phyloP scores from a whole-genome alignment of 2,329 filamentous ascomycete genomes.

The Purpureocillium takamizusanense region DNA sequence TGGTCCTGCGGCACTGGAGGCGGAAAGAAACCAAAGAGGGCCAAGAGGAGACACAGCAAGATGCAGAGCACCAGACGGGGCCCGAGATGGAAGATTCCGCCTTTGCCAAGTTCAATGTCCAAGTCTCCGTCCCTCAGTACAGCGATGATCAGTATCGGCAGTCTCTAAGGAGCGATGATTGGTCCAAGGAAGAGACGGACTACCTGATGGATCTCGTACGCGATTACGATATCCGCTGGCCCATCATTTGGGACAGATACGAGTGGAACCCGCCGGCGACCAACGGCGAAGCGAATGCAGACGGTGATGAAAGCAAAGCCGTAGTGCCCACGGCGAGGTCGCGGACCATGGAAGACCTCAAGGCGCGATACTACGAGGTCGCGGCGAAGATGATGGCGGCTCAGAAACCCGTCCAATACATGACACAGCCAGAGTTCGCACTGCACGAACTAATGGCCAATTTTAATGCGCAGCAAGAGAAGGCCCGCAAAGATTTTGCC shows the following conservation, averaged over 20 bases:
- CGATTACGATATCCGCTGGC: conserved; percentile 83
- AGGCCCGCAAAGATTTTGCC: conserved; percentile 74
- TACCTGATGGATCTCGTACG: conserved; percentile 69
- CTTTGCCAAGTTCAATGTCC: conserved; percentile 84
- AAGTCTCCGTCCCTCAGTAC: conserved; percentile 70
- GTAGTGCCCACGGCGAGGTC: conserved; percentile 42
- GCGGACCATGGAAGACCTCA: conserved; percentile 81
- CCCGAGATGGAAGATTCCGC: conserved; percentile 43
- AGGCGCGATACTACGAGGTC: conserved; percentile 82
- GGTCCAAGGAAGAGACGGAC: conserved; percentile 90
- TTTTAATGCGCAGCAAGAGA: conserved; percentile 76
- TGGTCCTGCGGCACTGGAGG: conserved; percentile 75
- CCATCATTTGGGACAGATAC: conserved; percentile 87
- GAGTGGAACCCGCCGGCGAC: conserved; percentile 51
- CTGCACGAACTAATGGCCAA: conserved; percentile 78
- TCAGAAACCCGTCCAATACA: conserved; percentile 71
- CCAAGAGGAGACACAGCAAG: conserved; percentile 20
- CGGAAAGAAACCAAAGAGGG: conserved; percentile 40
- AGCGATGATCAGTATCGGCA: conserved; percentile 78
- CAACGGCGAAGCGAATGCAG: conserved; percentile 34
- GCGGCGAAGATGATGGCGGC: conserved; percentile 74
- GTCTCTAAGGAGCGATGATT: conserved; percentile 64
- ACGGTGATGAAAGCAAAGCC: conserved; percentile 40
- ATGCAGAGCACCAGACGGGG: conserved; percentile 16
- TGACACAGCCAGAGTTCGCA: conserved; percentile 78